These are phyloP conservation scores for Pichia manshurica DNA, from an alignment of 805 yeast genomes.

Conservation along the genomic window DNA sequence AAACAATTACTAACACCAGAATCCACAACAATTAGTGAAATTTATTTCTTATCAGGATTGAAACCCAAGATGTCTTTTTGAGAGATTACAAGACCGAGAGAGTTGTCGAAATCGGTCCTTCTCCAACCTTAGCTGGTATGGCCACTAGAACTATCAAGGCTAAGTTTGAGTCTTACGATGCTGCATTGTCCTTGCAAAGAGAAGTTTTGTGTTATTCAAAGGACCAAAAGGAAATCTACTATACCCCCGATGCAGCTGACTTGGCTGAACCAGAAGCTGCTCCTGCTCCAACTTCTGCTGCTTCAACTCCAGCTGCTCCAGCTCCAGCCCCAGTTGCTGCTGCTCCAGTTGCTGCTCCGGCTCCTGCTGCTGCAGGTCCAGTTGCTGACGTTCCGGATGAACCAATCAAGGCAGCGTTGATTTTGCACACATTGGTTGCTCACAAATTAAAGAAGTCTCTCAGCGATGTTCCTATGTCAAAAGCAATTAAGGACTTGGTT, in stretches of 20 bases:
- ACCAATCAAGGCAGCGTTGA: constrained; percentile 77
- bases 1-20: too few species aligned
- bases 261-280: constrained; percentile 33
- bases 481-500: constrained; percentile 94
- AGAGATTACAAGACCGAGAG: constrained; percentile 93
- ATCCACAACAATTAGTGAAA: background rate
- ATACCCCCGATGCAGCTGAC: constrained; percentile 76
- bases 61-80: constrained; percentile 96
- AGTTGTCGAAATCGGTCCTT: constrained; percentile 97
- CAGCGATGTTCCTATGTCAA: constrained; percentile 78
- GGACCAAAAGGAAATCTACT: constrained; percentile 94
- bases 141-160: constrained; percentile 93
- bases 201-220: constrained; percentile 93
- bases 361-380: constrained; percentile 69
- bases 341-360: constrained; percentile 51
- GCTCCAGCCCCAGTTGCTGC: constrained; percentile 48
- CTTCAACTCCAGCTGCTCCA: constrained; percentile 28
- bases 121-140: constrained; percentile 98
- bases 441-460: constrained; percentile 90
- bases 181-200: constrained; percentile 89
- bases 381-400: constrained; percentile 83
- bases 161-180: constrained; percentile 96
- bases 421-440: constrained; percentile 87
- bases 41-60: constrained; percentile 45
- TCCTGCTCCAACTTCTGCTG: constrained; percentile 20